Evolutionary conservation across 352 stramenopile species (phyloP).

Genomic region (Globisporangium megalacanthum): DNA sequence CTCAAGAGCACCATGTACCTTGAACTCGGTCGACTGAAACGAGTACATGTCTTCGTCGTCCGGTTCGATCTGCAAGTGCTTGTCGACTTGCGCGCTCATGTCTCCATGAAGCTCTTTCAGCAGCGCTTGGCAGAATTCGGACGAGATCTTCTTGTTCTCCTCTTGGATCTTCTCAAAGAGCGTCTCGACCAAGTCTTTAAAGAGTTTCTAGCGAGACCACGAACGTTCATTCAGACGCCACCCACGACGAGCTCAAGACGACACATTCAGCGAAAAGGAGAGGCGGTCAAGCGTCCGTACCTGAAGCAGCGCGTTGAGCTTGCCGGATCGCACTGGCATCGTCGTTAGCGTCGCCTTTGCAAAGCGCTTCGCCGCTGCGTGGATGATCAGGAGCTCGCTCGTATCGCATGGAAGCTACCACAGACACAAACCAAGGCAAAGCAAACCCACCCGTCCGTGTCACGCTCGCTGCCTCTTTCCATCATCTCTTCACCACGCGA

Average conservation of each 20-base stretch:
- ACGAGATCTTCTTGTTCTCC: slow-evolving; percentile 68
- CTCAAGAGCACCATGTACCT: slow-evolving; percentile 24
- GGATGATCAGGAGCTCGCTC: slow-evolving; percentile 36
- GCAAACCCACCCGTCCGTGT: neutral
- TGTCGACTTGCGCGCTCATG: slow-evolving; percentile 55
- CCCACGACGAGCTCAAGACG: neutral
- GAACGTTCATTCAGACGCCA: neutral
- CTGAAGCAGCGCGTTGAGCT: slow-evolving; percentile 53
- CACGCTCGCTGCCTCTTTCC: neutral
- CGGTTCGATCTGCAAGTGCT: slow-evolving; percentile 35
- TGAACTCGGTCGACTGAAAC: slow-evolving; percentile 62
- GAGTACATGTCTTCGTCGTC: slow-evolving; percentile 57
- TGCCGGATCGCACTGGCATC: slow-evolving; percentile 66
- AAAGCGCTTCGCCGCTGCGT: slow-evolving; percentile 46
- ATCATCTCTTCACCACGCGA: neutral
- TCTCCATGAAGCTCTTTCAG: slow-evolving; percentile 47
- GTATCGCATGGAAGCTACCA: slow-evolving; percentile 56
- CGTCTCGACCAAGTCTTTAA: slow-evolving; percentile 67
- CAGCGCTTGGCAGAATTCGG: slow-evolving; percentile 47
- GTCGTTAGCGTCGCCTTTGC: slow-evolving; percentile 42
- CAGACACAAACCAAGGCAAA: neutral
- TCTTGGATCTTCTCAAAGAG: slow-evolving; percentile 60
- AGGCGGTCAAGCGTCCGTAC: slow-evolving; percentile 17
- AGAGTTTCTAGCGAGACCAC: slow-evolving; percentile 53
- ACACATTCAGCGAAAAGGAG: neutral